phyloP scores from a whole-genome alignment of 805 yeast species.

The Wickerhamiella shivajii region DNA sequence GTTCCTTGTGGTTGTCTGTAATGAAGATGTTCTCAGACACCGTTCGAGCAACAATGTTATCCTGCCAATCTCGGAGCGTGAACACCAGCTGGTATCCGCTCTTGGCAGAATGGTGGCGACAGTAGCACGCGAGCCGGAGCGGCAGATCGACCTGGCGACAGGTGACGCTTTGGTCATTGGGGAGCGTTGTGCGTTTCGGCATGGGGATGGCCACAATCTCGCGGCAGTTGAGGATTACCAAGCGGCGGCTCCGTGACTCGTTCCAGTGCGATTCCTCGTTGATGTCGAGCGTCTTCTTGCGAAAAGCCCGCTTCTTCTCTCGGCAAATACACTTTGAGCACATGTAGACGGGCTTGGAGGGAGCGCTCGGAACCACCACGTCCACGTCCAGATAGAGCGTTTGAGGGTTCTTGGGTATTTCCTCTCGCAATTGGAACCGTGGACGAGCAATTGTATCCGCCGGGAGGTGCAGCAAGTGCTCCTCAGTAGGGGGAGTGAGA shows the following conservation, averaged over 20 bases:
- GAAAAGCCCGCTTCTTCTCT: slow-evolving; percentile 84
- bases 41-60: slow-evolving; percentile 55
- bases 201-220: slow-evolving; percentile 40
- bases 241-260: slow-evolving; percentile 58
- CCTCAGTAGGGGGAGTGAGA: slow-evolving; percentile 64
- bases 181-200: slow-evolving; percentile 29
- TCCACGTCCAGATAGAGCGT: slow-evolving; percentile 49
- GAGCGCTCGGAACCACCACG: slow-evolving; percentile 43
- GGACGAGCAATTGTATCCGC: slow-evolving; percentile 79
- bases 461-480: slow-evolving; percentile 63
- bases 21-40: slow-evolving; percentile 68
- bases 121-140: slow-evolving; percentile 82
- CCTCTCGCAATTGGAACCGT: slow-evolving; percentile 47
- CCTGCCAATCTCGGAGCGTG: slow-evolving; percentile 40
- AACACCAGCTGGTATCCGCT: slow-evolving; percentile 67
- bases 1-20: slow-evolving; percentile 80
- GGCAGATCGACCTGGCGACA: slow-evolving; percentile 34
- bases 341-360: slow-evolving; percentile 45
- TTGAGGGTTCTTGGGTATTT: slow-evolving; percentile 18
- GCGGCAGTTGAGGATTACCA: slow-evolving; percentile 80
- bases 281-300: slow-evolving; percentile 70
- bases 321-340: slow-evolving; percentile 83
- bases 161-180: slow-evolving; percentile 18
- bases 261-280: slow-evolving; percentile 70
- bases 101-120: slow-evolving; percentile 87